Percentiles rank a stretch among this genome's conserved stretches.
Conservation (phyloP, 2,329 filamentous ascomycete genomes). For the Alternaria sp. region DNA sequence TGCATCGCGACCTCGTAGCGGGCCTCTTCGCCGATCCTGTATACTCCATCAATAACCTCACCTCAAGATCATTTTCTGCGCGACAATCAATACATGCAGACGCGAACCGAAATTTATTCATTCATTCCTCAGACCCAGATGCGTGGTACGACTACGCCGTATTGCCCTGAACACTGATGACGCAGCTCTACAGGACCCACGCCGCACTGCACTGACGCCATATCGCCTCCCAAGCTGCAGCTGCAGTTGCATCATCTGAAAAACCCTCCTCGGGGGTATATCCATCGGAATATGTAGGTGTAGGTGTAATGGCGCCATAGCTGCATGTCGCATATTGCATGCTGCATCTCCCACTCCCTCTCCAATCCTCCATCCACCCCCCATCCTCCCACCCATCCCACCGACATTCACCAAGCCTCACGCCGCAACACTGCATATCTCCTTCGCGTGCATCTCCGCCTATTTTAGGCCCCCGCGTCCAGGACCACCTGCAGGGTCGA, state of each 20-base stretch:
- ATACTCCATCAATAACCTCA: not conserved
- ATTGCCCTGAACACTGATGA: not conserved
- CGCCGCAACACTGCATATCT: not conserved
- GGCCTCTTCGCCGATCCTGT: not conserved
- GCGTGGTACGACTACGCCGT: not conserved
- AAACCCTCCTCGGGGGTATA: not conserved
- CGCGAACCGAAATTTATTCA: not conserved
- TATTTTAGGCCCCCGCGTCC: not conserved
- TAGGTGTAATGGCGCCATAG: not conserved
- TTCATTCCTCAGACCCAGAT: not conserved
- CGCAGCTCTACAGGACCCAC: not conserved
- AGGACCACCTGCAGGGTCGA: not conserved
- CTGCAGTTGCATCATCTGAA: not conserved
- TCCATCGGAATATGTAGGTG: not conserved
- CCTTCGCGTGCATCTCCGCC: not conserved
- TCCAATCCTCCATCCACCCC: too few species aligned
- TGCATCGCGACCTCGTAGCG: not conserved
- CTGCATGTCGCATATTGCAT: not conserved
- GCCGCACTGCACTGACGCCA: not conserved
- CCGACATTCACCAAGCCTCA: too few species aligned
- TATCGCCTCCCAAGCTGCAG: not conserved
- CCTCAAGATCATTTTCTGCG: not conserved
- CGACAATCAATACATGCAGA: not conserved
- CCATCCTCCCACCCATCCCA: too few species aligned
- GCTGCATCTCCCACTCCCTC: not conserved